Base-by-base conservation (phyloP, 305 asterid species). In the Petunia hybrid region DNA sequence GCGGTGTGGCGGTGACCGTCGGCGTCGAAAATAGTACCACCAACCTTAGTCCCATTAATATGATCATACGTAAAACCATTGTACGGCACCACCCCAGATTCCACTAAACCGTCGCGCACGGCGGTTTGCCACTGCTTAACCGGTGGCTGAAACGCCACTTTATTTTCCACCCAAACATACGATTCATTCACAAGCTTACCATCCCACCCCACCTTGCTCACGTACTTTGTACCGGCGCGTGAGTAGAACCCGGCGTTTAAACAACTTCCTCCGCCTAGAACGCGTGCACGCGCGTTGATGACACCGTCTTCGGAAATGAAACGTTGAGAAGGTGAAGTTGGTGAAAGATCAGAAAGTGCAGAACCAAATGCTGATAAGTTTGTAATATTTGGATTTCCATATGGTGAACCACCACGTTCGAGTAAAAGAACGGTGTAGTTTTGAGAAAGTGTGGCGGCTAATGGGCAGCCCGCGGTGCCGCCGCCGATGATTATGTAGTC, bases 291-390 rank as follows among this genome's bases (percentile, higher is more conserved):
- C 1, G 98, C 87, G 66, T 79, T 95, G 78, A 94, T 91, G 8
- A 95, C 99, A 3, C 99, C 99, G 78, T 95, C 99, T 57, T 94
- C 97, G 3, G 98, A 95, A 6, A 94, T 82, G 89, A 95, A 95
- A 14, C 97, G 95, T 68, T 95, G 99, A 0, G 99, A 88, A 1
- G 99, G 99, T n/a, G 98, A 95, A 36, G 89, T 56, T 3, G 86
- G 88, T 4, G 94, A 86, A 31, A 83, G 90, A 89, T 95, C 98
- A 71, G 95, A 83, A 69, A 94, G 93, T 66, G 95, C 81, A 2
- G 51, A 64, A 0, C 98, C 97, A 79, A 93, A 95, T 83, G 91
- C 71, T 5, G 88, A 61, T 75, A 94, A 80, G 7, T 85, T 13
- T 12, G 97, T 93, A 84, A 93, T 87, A 85, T 95, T 93, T 4